These are phyloP conservation scores for Aspergillus latus DNA, from an alignment of 2,329 filamentous ascomycete genomes.

Conservation along the genomic window DNA sequence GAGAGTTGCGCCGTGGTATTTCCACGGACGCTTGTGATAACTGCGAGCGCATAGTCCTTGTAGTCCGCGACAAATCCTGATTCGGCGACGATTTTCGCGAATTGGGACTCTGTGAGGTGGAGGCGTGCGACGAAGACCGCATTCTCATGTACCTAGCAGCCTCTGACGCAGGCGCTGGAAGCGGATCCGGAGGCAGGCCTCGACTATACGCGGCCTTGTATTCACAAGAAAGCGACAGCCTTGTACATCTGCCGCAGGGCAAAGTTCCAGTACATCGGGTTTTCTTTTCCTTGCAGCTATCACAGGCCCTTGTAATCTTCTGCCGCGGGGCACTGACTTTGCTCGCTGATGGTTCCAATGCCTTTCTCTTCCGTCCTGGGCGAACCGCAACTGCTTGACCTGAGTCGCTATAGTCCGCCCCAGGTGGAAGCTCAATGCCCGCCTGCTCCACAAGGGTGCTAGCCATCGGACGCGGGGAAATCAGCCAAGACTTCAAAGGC, in stretches of 20 bases:
- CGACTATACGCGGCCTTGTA: slow-evolving; percentile 41
- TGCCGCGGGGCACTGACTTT: slow-evolving; percentile 29
- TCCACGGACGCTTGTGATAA: slow-evolving; percentile 13
- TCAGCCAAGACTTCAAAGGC: neutral
- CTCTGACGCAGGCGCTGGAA: slow-evolving; percentile 22
- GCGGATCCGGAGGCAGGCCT: slow-evolving; percentile 38
- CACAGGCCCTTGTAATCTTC: slow-evolving; percentile 42
- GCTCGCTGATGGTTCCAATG: slow-evolving; percentile 22
- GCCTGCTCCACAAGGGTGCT: slow-evolving; percentile 12
- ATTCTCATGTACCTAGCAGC: slow-evolving; percentile 13
- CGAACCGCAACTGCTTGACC: neutral
- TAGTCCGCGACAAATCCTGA: slow-evolving; percentile 5
- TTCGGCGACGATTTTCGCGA: slow-evolving; percentile 8
- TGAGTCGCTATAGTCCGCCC: slow-evolving; percentile 3
- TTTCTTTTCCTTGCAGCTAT: slow-evolving; percentile 42
- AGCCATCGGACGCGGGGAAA: slow-evolving; percentile 4
- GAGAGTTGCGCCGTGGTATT: slow-evolving; percentile 39
- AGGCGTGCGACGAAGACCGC: slow-evolving; percentile 3
- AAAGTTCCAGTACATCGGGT: slow-evolving; percentile 40
- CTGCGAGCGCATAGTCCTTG: slow-evolving; percentile 5
- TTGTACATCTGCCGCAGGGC: slow-evolving; percentile 36
- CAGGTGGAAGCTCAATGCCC: slow-evolving; percentile 13
- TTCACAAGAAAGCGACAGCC: slow-evolving; percentile 33
- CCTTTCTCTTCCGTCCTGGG: slow-evolving; percentile 32
- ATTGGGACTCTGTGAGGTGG: slow-evolving; percentile 2